Evolutionary conservation across 108 stramenopile genomes (phyloP), one percentile per base, ranked within the genome.

Genomic region (Nitzschia putrida): DNA sequence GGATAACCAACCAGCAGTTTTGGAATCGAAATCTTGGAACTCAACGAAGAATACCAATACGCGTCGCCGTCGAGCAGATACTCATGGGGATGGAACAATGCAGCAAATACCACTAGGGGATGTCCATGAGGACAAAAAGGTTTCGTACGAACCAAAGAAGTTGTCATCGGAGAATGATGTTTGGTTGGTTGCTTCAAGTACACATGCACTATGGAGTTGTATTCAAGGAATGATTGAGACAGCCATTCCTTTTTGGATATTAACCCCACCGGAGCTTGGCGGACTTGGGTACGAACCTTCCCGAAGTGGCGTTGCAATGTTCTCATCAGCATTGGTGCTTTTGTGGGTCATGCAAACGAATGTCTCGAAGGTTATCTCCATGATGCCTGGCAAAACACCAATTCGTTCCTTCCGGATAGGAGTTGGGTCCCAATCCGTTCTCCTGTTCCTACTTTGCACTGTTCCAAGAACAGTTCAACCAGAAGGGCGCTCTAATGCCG

Each of bases 221-320:
- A 9, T 59, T 7, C 73, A 74, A 51, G 80, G 83, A 7, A 53
- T 74, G 34, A 67, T 81, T 52, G 83, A 84, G 57, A 61, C 70
- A 42, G 77, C 77, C 7, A 50, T 79, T 60, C 80, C 83, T 16
- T 47, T 79, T 10, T 76, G 80, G 66, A 40, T 79, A 21, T 53
- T 81, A 16, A 60, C 64, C 7, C 80, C 83, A 50, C 57, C 74
- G 7, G 43, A 53, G n/a, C 44, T 72, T 23, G 80, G 76, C 0
- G 80, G 83, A 25, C 56, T 81, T 50, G 80, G 83, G 0, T 81
- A 78, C 57, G 72, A 78, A 20, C 61, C 80, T 2, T 68, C 74
- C 1, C 56, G 68, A 67, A 72, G 57, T 56, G 83, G 76, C 23
- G 55, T 72, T 21, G 49, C 67, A 3, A 61, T 70, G 37, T 83